These are phyloP conservation scores for Solanum chilense DNA, from an alignment of 257 asterid species.

Conservation along the genomic window DNA sequence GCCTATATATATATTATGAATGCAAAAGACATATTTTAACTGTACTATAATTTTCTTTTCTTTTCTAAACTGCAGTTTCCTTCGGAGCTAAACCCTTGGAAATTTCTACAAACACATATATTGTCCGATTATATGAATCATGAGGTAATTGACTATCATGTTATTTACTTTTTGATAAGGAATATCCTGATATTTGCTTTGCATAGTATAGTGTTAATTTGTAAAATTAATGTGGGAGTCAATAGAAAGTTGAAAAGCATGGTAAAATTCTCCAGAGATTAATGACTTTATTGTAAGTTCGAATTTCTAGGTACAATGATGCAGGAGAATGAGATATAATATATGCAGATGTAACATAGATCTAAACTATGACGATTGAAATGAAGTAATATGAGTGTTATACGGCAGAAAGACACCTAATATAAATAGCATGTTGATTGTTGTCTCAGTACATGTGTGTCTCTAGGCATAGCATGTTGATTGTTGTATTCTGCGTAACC, in stretches of 20 bases:
- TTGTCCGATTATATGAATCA: constrained; percentile 68
- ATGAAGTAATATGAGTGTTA: background rate
- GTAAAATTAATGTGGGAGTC: background rate
- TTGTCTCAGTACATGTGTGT: background rate
- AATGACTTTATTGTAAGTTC: background rate
- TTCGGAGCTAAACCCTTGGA: constrained; percentile 86
- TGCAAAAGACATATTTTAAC: background rate
- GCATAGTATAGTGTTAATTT: background rate
- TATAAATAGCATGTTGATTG: background rate
- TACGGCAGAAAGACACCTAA: background rate
- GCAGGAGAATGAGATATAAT: background rate
- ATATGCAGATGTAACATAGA: background rate
- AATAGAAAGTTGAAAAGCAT: background rate
- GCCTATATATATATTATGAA: background rate
- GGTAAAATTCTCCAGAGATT: background rate
- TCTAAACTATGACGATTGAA: background rate
- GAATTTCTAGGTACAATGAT: background rate
- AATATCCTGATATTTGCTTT: background rate
- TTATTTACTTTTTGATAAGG: background rate
- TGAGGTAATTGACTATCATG: constrained; percentile 52
- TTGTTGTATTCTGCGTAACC: background rate
- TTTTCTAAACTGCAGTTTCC: constrained; percentile 58
- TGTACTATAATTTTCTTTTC: background rate
- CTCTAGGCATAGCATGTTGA: background rate
- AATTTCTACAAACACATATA: constrained; percentile 60